phyloP scores from a whole-genome alignment of 2,329 filamentous ascomycete species.

The Fusarium staphyleae region DNA sequence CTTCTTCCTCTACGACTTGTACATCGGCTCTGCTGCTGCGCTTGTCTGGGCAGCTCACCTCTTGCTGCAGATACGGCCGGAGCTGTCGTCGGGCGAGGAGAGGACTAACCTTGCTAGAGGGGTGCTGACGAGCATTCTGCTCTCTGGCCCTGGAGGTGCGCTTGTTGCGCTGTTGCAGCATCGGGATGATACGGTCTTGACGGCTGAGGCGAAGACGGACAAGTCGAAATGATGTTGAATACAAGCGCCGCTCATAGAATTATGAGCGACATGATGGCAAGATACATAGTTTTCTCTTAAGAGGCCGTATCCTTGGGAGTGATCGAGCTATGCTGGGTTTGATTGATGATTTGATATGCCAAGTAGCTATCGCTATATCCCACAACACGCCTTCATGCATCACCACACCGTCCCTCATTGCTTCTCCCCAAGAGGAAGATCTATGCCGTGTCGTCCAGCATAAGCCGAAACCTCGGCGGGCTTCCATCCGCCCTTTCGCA shows the following conservation, averaged over 20 bases:
- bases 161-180: constrained; percentile 39
- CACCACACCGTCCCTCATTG: constrained; percentile 1
- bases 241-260: too few species aligned
- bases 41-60: constrained; percentile 34
- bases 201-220: constrained; percentile 32
- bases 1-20: constrained; percentile 41
- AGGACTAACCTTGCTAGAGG: constrained; percentile 25
- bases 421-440: constrained; percentile 36
- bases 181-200: constrained; percentile 36
- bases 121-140: constrained; percentile 27
- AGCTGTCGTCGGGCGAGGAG: constrained; percentile 28
- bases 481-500: constrained; percentile 67
- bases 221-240: constrained; percentile 29
- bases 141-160: constrained; percentile 36
- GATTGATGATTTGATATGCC: neutral
- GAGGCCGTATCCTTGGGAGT: too few species aligned
- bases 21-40: constrained; percentile 21
- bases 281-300: neutral
- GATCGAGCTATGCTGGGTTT: too few species aligned
- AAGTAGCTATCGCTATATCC: too few species aligned
- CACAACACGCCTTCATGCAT: neutral
- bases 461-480: constrained; percentile 67
- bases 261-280: neutral
- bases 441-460: constrained; percentile 40
- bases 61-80: constrained; percentile 23